Evolutionary conservation across 2,329 filamentous ascomycete genomes (phyloP).

Genomic region (Xylariaceae sp.): DNA sequence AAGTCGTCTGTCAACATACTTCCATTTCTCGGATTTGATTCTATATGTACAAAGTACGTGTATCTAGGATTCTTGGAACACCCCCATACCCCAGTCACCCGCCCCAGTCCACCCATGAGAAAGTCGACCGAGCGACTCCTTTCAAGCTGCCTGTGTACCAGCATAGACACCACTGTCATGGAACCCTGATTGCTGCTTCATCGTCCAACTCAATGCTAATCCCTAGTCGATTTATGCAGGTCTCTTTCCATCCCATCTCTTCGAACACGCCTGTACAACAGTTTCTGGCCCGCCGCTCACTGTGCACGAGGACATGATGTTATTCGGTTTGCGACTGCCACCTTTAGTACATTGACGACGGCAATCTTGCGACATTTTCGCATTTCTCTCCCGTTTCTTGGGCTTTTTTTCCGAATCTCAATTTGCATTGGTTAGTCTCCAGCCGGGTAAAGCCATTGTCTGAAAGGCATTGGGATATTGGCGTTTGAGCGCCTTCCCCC

Average conservation of each 20-base stretch:
- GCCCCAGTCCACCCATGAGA: not conserved
- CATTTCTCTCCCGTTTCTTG: slow-evolving; percentile 15
- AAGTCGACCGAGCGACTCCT: slow-evolving; percentile 27
- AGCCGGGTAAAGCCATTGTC: slow-evolving; percentile 27
- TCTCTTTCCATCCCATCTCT: slow-evolving; percentile 31
- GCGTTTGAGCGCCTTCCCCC: slow-evolving; percentile 35
- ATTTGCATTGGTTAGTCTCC: slow-evolving; percentile 23
- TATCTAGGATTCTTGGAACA: slow-evolving; percentile 4
- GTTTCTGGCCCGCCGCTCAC: slow-evolving; percentile 26
- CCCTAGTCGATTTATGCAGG: slow-evolving; percentile 35
- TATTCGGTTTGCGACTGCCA: slow-evolving; percentile 47
- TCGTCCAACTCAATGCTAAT: slow-evolving; percentile 37
- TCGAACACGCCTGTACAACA: slow-evolving; percentile 32
- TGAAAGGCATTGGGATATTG: slow-evolving; percentile 33
- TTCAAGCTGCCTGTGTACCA: slow-evolving; percentile 13
- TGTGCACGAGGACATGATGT: slow-evolving; percentile 47
- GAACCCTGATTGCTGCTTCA: slow-evolving; percentile 30
- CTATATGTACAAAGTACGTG: slow-evolving; percentile 25
- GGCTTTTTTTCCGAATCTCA: slow-evolving; percentile 15
- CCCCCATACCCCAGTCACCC: slow-evolving; percentile 17
- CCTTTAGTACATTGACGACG: slow-evolving; percentile 49
- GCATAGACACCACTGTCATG: slow-evolving; percentile 1
- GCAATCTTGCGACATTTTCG: slow-evolving; percentile 27
- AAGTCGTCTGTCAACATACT: slow-evolving; percentile 4
- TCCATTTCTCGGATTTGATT: slow-evolving; percentile 4